phyloP scores from a whole-genome alignment of 192 early-diverging fungal genomes.

The Anaeromyces robustus region DNA sequence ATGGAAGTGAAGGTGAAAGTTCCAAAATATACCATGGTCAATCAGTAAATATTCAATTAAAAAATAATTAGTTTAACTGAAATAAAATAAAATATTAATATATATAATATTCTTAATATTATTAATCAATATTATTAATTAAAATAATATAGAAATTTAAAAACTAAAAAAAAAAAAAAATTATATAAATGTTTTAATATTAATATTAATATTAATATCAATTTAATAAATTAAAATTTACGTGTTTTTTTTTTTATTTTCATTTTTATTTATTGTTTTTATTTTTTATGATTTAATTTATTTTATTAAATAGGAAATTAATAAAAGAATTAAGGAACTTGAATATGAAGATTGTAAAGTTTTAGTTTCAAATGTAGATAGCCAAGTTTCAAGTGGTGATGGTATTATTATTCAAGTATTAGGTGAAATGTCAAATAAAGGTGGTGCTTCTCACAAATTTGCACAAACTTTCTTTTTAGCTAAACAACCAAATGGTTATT shows the following conservation, averaged over 20 bases:
- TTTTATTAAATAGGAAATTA: slow-evolving; percentile 50
- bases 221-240: too few relatives aligned
- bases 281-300: too few relatives aligned
- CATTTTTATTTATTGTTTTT: too few relatives aligned
- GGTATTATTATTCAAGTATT: slow-evolving; percentile 82
- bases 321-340: slow-evolving; percentile 49
- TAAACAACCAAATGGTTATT: slow-evolving; percentile 77
- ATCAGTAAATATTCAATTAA: slow-evolving; percentile 34
- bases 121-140: too few relatives aligned
- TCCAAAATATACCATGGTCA: slow-evolving; percentile 50
- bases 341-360: slow-evolving; percentile 79
- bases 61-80: too few relatives aligned
- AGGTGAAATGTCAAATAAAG: slow-evolving; percentile 80
- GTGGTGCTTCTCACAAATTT: slow-evolving; percentile 65
- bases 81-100: too few relatives aligned
- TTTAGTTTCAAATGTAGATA: slow-evolving; percentile 73
- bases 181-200: too few relatives aligned
- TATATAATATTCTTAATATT: too few relatives aligned
- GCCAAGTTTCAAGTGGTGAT: slow-evolving; percentile 51
- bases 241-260: too few relatives aligned
- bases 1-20: slow-evolving; percentile 67
- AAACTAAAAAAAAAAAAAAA: too few relatives aligned
- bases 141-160: too few relatives aligned
- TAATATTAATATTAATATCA: too few relatives aligned
- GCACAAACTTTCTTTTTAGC: slow-evolving; percentile 84